These are phyloP conservation scores for Aegle marmelos DNA, from an alignment of 345 rosid species.

Conservation along the genomic window DNA sequence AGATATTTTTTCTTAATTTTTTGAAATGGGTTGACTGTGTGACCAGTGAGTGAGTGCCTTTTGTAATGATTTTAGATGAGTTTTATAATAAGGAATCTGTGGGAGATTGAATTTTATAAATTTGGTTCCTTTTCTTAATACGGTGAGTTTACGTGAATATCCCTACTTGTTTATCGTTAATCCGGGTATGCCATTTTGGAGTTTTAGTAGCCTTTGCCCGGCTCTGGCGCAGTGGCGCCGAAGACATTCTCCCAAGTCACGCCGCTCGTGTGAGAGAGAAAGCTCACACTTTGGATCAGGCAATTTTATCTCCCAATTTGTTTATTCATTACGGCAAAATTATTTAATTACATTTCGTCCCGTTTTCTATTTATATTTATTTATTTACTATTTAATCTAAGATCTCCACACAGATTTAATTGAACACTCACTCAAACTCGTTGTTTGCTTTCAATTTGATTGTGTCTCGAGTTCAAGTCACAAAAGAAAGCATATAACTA, in stretches of 20 bases:
- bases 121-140: no score
- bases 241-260: slow-evolving; percentile 5
- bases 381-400: neutral
- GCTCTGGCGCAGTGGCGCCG: neutral
- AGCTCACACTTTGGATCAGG: neutral
- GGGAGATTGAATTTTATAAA: neutral
- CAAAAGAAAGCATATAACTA: neutral
- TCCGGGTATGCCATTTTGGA: neutral
- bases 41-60: neutral
- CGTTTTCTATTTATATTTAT: neutral
- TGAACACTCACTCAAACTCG: no score
- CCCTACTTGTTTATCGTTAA: neutral
- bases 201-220: neutral
- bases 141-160: neutral
- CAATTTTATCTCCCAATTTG: neutral
- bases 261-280: neutral
- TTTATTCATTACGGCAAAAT: neutral
- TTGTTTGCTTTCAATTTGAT: no score
- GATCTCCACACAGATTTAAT: no score
- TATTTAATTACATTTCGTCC: no score
- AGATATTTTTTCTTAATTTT: neutral
- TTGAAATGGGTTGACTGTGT: neutral
- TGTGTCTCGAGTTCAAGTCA: no score
- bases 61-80: neutral
- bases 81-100: neutral